Evolutionary conservation across 1,284 basidiomycete genomes (phyloP), one percentile per base, ranked within the genome.

Genomic region (Xerocomus nothofagi): DNA sequence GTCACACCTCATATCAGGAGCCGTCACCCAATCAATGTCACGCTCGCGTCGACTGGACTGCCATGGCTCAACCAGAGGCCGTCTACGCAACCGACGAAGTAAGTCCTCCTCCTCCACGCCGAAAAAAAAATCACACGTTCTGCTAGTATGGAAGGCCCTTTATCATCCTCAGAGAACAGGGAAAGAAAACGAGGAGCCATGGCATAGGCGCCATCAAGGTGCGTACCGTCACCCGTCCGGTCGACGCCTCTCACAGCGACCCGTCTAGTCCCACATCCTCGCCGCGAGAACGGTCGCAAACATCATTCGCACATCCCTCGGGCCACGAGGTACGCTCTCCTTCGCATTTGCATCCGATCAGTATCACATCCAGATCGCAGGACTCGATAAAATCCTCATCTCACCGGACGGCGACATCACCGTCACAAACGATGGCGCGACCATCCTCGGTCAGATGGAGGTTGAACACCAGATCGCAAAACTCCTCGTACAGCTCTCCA

Each of bases 391-490:
- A 84, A 98, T 99, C 69, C 82, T 99, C 66, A 98, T 99, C 67
- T 95, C 93, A 34, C 88, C 95, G 24, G 96, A 99, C 75, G 96
- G 96, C 43, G 96, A 99, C 65, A 99, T 99, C 63, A 98, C 94
- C 41, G 96, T 99, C 39, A 98, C 96, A 18, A 99, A 99, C 73
- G 96, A 99, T 74, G 96, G 96, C 43, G 96, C 96, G 12, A 98
- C 94, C 18, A 98, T 98, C 58, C 77, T 98, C 42, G 82, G 89
- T 37, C 92, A 95, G 75, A 96, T 96, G 93, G 91, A 98, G 73
- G 93, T 99, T 43, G 96, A 99, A 65, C 95, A 98, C 69, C 95
- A 97, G 73, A 96, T 99, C 65, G 96, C 96, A 52, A 98, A 97
- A 73, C 82, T 99, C 38, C 82, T 99, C 34, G 96, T 99, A 10